These are phyloP conservation scores for Crucibulum laeve DNA, from an alignment of 768 basidiomycete species.

Conservation along the genomic window DNA sequence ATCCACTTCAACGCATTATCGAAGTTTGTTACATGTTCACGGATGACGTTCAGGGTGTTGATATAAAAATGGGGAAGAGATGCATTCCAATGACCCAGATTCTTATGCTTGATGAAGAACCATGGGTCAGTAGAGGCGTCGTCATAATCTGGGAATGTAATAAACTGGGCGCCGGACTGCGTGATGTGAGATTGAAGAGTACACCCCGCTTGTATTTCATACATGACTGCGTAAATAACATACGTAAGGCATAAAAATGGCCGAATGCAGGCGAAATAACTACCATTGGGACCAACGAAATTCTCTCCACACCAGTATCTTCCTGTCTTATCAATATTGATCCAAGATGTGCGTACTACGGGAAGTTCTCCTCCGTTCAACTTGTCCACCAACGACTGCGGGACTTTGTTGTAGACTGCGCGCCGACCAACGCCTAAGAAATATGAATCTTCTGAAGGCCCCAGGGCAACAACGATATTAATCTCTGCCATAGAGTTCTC, in stretches of 20 bases:
- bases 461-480: not conserved
- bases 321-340: not conserved
- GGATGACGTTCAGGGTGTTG: not conserved
- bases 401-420: not conserved
- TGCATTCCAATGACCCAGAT: not conserved
- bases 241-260: not conserved
- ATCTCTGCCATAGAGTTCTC: not conserved
- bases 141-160: not conserved
- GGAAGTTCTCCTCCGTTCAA: not conserved
- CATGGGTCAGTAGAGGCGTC: not conserved
- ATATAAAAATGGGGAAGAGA: not conserved
- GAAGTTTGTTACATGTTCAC: slow-evolving; percentile 1
- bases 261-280: not conserved
- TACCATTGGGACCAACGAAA: not conserved
- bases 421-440: not conserved
- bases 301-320: not conserved
- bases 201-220: not conserved
- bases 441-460: not conserved
- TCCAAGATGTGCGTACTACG: not conserved
- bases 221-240: not conserved
- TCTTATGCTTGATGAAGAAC: not conserved
- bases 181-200: not conserved
- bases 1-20: slow-evolving; percentile 4
- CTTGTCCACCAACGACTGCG: not conserved
- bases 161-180: not conserved